A percentile compares a stretch with the other conserved stretches of the same genome.
Conservation (phyloP, 257 asterid species). For the Coffea eugenioides region DNA sequence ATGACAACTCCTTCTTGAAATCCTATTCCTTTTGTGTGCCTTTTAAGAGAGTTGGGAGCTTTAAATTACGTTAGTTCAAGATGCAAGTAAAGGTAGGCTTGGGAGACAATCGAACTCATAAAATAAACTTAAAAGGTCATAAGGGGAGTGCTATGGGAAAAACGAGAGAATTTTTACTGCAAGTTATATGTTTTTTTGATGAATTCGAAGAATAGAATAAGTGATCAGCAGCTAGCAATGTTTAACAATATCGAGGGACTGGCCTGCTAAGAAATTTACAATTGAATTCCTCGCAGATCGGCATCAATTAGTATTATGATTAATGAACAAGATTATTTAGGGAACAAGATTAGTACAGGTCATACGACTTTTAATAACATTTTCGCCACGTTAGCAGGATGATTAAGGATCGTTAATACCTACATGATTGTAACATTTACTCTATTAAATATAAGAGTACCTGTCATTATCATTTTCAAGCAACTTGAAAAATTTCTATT, state of each 20-base stretch:
- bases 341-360: constrained; percentile 17
- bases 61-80: neutral
- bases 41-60: neutral
- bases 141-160: neutral
- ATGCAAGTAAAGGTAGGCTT: neutral
- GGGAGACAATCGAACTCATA: neutral
- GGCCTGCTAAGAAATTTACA: neutral
- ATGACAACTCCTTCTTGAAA: neutral
- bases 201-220: neutral
- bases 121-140: neutral
- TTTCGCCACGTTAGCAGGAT: constrained; percentile 6
- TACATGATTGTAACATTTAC: constrained; percentile 5
- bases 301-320: neutral
- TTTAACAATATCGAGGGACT: neutral
- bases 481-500: neutral
- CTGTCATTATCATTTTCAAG: constrained; percentile 2
- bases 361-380: constrained; percentile 6
- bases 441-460: neutral
- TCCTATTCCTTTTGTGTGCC: neutral
- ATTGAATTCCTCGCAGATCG: constrained; percentile 3
- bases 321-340: constrained; percentile 3
- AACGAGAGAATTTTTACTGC: constrained; percentile 8
- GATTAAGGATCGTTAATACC: constrained; percentile 13
- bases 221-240: neutral
- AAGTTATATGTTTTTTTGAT: neutral